These are phyloP conservation scores for Naganishia onofrii DNA, from an alignment of 768 basidiomycete genomes.

Conservation along the genomic window DNA sequence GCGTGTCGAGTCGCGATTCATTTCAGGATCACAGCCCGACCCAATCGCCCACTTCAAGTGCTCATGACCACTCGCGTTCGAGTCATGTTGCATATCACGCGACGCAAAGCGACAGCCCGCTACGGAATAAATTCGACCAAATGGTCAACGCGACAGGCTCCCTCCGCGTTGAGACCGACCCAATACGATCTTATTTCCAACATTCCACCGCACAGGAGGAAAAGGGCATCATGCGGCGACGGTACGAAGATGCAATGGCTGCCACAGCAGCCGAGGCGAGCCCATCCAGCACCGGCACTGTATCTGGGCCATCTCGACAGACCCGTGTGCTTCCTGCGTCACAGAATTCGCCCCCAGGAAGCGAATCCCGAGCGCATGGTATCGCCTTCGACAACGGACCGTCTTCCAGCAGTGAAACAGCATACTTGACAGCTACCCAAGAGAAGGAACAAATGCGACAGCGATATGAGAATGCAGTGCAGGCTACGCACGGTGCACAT, in stretches of 20 bases:
- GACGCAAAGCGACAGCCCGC: conserved; percentile 40
- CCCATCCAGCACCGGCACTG: conserved; percentile 7
- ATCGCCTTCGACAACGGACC: background rate
- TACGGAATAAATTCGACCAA: conserved; percentile 41
- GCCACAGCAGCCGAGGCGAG: conserved; percentile 8
- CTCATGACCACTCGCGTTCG: background rate
- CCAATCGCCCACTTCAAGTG: conserved; percentile 4
- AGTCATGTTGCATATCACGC: conserved; percentile 8
- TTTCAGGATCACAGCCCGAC: background rate
- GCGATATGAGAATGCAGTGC: conserved; percentile 45
- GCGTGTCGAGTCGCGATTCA: conserved; percentile 1
- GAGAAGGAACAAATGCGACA: conserved; percentile 43
- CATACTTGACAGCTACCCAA: conserved; percentile 33
- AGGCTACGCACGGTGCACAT: conserved; percentile 2
- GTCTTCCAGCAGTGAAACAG: background rate
- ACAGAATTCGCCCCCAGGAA: too few species aligned
- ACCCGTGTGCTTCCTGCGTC: background rate
- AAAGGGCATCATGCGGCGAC: conserved; percentile 40
- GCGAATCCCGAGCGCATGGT: too few species aligned
- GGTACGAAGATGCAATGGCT: conserved; percentile 44
- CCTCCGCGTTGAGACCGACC: conserved; percentile 4
- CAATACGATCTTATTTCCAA: background rate
- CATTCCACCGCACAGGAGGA: conserved; percentile 37
- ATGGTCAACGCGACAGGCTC: conserved; percentile 30
- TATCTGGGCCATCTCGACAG: conserved; percentile 7